These are phyloP conservation scores for Schizophyllum commune DNA, from an alignment of 1,284 basidiomycete species.

Conservation along the genomic window DNA sequence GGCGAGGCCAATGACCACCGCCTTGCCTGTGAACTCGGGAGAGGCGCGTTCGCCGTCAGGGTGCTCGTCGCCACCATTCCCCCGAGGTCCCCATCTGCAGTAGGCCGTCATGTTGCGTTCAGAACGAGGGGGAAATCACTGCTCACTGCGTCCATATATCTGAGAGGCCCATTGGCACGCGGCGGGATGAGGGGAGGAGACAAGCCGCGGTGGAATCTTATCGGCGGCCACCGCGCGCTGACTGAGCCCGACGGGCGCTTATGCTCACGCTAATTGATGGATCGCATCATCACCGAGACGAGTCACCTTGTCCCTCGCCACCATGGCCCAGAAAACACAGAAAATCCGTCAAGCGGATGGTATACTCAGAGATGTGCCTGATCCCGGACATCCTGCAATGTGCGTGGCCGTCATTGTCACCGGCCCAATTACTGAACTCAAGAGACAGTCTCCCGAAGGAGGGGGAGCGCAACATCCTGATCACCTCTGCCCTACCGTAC, in stretches of 20 bases:
- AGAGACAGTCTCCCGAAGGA: slow-evolving; percentile 68
- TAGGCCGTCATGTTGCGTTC: not conserved
- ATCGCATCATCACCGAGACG: slow-evolving; percentile 9
- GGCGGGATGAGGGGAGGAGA: not conserved
- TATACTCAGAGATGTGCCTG: slow-evolving; percentile 47
- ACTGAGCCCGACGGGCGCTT: not conserved
- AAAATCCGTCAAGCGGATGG: slow-evolving; percentile 55
- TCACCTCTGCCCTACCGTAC: slow-evolving; percentile 96
- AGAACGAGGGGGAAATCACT: not conserved
- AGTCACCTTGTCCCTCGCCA: slow-evolving; percentile 6
- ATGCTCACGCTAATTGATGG: not conserved
- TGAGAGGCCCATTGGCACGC: not conserved
- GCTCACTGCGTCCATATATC: not conserved
- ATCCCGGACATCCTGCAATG: slow-evolving; percentile 42
- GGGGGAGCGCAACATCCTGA: slow-evolving; percentile 81
- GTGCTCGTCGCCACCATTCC: not conserved
- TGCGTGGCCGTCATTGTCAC: slow-evolving; percentile 21
- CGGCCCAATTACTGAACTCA: slow-evolving; percentile 12
- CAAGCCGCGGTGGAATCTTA: not conserved
- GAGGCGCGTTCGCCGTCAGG: not conserved
- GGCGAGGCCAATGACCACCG: slow-evolving; percentile 44
- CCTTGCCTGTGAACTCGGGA: slow-evolving; percentile 32
- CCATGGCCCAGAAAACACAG: slow-evolving; percentile 44
- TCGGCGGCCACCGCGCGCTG: not conserved
- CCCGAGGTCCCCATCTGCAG: not conserved